Percentiles rank a stretch among this genome's conserved stretches.
Evolutionary conservation across 1,284 basidiomycete species (phyloP).

Genomic region (Ustilago lituana): DNA sequence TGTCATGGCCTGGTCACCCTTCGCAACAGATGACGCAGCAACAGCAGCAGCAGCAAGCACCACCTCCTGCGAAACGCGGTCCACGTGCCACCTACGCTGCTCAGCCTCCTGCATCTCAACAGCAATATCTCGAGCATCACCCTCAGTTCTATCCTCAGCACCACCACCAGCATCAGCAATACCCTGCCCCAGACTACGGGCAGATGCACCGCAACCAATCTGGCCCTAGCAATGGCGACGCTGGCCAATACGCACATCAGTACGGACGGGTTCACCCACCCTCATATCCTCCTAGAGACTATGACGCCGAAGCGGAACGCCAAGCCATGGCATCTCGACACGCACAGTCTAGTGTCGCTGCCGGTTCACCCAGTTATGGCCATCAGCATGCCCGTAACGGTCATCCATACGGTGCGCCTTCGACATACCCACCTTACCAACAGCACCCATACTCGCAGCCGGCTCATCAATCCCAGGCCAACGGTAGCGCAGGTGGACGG

Average conservation of each 20-base stretch:
- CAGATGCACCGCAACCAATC: constrained; percentile 14
- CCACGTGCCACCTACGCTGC: constrained; percentile 31
- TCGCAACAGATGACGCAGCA: constrained; percentile 8
- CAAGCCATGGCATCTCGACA: constrained; percentile 6
- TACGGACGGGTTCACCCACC: neutral
- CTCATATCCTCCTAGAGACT: constrained; percentile 2
- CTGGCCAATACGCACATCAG: neutral
- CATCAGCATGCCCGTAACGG: neutral
- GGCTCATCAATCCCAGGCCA: neutral
- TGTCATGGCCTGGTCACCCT: constrained; percentile 16
- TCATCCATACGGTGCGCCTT: neutral
- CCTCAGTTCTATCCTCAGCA: constrained; percentile 5
- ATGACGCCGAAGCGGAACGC: constrained; percentile 2
- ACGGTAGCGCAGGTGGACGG: neutral
- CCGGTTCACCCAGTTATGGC: constrained; percentile 9
- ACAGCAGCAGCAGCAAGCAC: constrained; percentile 6
- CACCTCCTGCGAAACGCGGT: constrained; percentile 21
- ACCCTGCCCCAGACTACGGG: neutral
- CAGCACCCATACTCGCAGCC: constrained; percentile 7
- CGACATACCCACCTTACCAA: constrained; percentile 7
- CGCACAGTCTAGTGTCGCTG: constrained; percentile 12
- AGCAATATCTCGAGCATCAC: constrained; percentile 13
- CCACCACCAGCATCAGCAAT: constrained; percentile 4
- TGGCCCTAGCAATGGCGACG: neutral
- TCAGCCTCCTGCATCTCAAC: constrained; percentile 15